phyloP scores from a whole-genome alignment of 176 grass and related monocot species.

The Tillandsia fasciculata region DNA sequence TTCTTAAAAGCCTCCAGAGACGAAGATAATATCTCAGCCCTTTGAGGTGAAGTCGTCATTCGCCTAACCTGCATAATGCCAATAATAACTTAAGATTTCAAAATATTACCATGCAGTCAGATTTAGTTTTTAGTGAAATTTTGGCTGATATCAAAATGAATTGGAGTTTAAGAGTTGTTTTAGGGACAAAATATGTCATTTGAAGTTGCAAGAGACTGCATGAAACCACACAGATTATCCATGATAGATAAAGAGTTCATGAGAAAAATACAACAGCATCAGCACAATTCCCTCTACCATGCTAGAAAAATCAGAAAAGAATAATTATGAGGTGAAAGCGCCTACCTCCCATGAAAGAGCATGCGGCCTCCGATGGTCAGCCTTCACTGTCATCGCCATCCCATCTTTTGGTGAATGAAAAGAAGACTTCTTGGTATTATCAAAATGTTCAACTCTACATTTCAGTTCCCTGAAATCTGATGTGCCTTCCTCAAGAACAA shows the following conservation, averaged over 20 bases:
- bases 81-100: neutral
- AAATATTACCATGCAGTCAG: neutral
- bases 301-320: neutral
- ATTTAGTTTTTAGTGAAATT: neutral
- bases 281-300: neutral
- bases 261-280: neutral
- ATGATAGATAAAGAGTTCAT: neutral
- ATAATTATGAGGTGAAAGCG: neutral
- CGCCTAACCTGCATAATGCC: slow-evolving; percentile 62
- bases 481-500: slow-evolving; percentile 93
- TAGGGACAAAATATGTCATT: slow-evolving; percentile 1
- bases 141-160: neutral
- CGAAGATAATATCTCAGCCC: slow-evolving; percentile 98
- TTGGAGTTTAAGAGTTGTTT: neutral
- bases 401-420: slow-evolving; percentile 48
- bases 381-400: slow-evolving; percentile 56
- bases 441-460: slow-evolving; percentile 78
- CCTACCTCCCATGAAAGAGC: slow-evolving; percentile 92
- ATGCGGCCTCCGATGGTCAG: slow-evolving; percentile 92
- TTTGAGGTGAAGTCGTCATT: slow-evolving; percentile 96
- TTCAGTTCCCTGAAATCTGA: slow-evolving; percentile 96
- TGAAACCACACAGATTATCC: too few relatives aligned
- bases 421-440: slow-evolving; percentile 68
- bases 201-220: neutral
- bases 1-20: slow-evolving; percentile 96